A percentile compares a stretch with the other conserved stretches of the same genome.
These are phyloP conservation scores for Nepenthes mirabilis DNA, from an alignment of 148 eudicot species.

Conservation along the genomic window DNA sequence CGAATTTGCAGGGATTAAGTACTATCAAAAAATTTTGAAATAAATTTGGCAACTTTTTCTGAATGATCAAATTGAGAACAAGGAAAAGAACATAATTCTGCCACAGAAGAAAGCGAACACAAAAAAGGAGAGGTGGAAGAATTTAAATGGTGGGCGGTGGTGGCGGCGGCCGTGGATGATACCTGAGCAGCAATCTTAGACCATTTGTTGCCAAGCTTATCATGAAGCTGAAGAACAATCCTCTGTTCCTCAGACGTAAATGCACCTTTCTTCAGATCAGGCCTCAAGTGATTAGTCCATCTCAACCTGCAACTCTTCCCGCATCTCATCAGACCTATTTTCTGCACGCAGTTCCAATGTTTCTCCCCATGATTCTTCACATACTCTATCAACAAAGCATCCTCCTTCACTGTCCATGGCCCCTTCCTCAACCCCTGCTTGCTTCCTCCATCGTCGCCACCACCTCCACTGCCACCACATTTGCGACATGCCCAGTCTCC, in stretches of 20 bases:
- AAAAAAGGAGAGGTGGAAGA: neutral
- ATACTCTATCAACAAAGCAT: conserved; percentile 7
- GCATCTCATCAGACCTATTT: conserved; percentile 7
- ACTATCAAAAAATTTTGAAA: too few species aligned
- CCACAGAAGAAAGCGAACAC: neutral
- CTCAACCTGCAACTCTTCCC: conserved; percentile 5
- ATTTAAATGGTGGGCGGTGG: too few species aligned
- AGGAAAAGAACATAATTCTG: neutral
- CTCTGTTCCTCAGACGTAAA: conserved; percentile 6
- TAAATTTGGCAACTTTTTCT: neutral
- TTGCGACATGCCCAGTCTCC: neutral
- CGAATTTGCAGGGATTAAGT: too few species aligned
- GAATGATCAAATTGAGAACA: neutral
- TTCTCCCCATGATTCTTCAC: conserved; percentile 5
- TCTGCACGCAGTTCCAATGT: conserved; percentile 10
- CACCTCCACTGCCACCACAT: neutral
- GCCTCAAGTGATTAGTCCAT: conserved; percentile 7
- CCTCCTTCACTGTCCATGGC: conserved; percentile 8
- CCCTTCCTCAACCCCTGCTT: conserved; percentile 3
- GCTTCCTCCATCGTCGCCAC: neutral
- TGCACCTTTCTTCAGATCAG: conserved; percentile 7
- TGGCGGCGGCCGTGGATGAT: too few species aligned
- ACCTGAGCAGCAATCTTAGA: conserved; percentile 8
- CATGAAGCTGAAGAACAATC: conserved; percentile 6
- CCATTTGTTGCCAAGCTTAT: conserved; percentile 10